Conservation (phyloP, 257 asterid genomes). For the Scutellaria baicalensis region DNA sequence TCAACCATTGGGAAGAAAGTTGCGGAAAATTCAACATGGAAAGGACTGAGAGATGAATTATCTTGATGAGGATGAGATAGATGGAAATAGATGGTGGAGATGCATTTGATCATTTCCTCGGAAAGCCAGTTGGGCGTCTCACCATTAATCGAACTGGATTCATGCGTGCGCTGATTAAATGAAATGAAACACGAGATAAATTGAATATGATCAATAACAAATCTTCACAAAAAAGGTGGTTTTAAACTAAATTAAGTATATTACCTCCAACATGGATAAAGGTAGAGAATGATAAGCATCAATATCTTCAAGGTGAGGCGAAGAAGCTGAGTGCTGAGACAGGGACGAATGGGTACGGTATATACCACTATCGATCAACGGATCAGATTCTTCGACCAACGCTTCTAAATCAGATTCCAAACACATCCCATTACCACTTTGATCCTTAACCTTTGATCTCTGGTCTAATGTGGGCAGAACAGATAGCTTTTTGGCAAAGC, state of each 20-base stretch:
- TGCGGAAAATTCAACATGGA: constrained; percentile 22
- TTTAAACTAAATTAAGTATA: background rate
- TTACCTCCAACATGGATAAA: constrained; percentile 84
- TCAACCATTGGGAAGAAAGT: constrained; percentile 41
- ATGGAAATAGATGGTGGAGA: constrained; percentile 60
- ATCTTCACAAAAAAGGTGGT: background rate
- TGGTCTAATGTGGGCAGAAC: constrained; percentile 24
- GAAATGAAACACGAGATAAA: background rate
- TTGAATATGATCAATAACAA: background rate
- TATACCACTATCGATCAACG: constrained; percentile 42
- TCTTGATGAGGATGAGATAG: constrained; percentile 59
- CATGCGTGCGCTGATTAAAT: constrained; percentile 34
- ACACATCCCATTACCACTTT: background rate
- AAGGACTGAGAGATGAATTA: constrained; percentile 28
- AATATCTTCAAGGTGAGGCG: constrained; percentile 43
- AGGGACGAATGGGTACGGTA: constrained; percentile 73
- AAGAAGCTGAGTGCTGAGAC: constrained; percentile 56
- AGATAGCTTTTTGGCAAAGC: constrained; percentile 32
- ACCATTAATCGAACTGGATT: constrained; percentile 25
- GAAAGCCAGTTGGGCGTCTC: constrained; percentile 60
- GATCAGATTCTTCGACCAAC: constrained; percentile 23
- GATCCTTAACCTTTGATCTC: background rate
- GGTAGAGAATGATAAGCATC: constrained; percentile 80
- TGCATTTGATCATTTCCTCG: constrained; percentile 88
- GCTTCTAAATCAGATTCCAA: constrained; percentile 19